Conservation (phyloP, 108 stramenopile genomes). For the Poteriospumella lacustris region DNA sequence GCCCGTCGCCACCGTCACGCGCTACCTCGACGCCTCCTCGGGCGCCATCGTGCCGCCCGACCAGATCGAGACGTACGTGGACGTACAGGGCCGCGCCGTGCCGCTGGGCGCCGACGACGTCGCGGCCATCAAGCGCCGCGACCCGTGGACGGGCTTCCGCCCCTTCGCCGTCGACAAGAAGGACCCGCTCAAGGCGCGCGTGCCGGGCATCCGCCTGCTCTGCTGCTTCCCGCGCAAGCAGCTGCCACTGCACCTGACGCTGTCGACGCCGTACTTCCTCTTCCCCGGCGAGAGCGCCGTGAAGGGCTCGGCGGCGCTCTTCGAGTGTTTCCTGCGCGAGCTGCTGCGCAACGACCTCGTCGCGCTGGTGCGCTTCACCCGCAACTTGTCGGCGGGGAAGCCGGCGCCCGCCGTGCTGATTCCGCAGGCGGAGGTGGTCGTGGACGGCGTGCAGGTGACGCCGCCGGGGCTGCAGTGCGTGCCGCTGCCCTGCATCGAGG, state of each 20-base stretch:
- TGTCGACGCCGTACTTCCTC: not conserved
- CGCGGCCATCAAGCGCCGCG: not conserved
- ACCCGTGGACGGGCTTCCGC: not conserved
- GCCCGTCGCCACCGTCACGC: not conserved
- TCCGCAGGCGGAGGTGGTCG: not conserved
- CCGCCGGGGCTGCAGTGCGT: not conserved
- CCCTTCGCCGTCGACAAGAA: not conserved
- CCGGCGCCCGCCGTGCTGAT: not conserved
- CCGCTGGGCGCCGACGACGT: not conserved
- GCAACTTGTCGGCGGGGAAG: not conserved
- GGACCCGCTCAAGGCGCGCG: not conserved
- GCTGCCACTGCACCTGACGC: not conserved
- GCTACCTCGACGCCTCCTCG: not conserved
- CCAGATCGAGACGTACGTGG: not conserved
- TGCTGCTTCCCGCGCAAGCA: not conserved
- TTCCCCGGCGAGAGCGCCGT: slow-evolving; percentile 19
- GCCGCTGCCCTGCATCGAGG: not conserved
- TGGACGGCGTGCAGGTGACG: not conserved
- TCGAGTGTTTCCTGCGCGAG: not conserved
- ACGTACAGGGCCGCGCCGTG: not conserved
- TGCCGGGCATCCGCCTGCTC: not conserved
- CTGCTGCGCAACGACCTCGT: not conserved
- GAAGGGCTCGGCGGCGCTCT: slow-evolving; percentile 2
- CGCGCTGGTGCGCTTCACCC: not conserved
- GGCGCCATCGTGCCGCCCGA: not conserved